These are phyloP conservation scores for Brasilioporus rufonigricans DNA, from an alignment of 768 basidiomycete genomes.

Conservation along the genomic window DNA sequence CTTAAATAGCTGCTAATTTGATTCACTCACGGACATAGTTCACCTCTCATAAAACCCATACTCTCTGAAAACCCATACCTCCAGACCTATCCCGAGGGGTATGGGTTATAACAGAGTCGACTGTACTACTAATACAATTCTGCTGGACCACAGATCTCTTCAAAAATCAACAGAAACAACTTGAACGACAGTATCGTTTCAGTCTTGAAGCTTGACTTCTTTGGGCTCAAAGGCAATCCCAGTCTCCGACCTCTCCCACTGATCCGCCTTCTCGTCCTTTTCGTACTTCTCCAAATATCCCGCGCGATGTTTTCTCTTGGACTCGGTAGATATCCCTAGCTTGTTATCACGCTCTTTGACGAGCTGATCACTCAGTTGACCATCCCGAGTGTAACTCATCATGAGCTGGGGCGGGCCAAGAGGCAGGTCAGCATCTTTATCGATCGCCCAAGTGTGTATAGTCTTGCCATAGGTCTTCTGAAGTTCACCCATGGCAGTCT, in stretches of 20 bases:
- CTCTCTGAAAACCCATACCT: no score
- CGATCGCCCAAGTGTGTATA: conserved; percentile 39
- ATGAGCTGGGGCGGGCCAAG: conserved; percentile 47
- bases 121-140: no score
- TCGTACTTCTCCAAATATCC: conserved; percentile 41
- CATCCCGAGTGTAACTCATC: conserved; percentile 42
- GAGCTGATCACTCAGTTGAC: conserved; percentile 31
- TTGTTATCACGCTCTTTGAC: conserved; percentile 34
- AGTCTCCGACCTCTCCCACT: conserved; percentile 37
- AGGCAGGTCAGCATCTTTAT: conserved; percentile 39
- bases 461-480: conserved; percentile 49
- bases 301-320: conserved; percentile 34
- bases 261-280: conserved; percentile 35
- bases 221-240: conserved; percentile 34
- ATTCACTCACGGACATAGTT: no score
- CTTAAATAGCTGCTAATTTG: no score
- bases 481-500: conserved; percentile 42
- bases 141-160: no score
- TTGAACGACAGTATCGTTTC: not conserved
- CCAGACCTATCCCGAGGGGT: no score
- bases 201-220: conserved; percentile 21
- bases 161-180: not conserved
- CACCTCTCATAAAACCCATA: no score
- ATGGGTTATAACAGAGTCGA: no score
- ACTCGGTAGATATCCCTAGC: conserved; percentile 32